These are phyloP conservation scores for Coniochaeta prunicola DNA, from an alignment of 2,329 filamentous ascomycete genomes.

Conservation along the genomic window DNA sequence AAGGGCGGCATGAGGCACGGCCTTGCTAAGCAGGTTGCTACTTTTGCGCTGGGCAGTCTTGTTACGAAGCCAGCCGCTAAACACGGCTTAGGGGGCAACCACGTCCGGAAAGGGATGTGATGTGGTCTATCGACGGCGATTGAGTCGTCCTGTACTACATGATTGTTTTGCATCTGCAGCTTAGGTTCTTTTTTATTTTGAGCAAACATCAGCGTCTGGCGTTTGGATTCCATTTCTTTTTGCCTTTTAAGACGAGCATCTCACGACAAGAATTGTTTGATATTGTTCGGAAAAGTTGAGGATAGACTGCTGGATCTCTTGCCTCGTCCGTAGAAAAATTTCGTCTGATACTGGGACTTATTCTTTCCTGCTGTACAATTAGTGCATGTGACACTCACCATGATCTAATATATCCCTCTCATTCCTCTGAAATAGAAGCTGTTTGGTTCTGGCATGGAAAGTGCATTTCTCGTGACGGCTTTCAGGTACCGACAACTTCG, in stretches of 20 bases:
- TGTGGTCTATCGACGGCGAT: not conserved
- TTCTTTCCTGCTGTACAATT: not conserved
- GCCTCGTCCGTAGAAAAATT: not conserved
- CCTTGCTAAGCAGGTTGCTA: constrained; percentile 15
- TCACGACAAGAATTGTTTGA: not conserved
- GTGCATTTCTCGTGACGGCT: not conserved
- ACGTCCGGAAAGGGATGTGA: constrained; percentile 1
- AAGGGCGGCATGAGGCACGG: constrained; percentile 15
- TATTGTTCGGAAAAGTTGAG: not conserved
- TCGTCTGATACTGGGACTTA: not conserved
- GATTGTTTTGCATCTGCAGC: not conserved
- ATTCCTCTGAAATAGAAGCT: not conserved
- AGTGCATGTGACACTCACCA: not conserved
- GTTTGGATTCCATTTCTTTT: not conserved
- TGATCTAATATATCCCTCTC: not conserved
- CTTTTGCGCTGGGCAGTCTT: constrained; percentile 17
- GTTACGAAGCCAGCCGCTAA: constrained; percentile 3
- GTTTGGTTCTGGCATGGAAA: not conserved
- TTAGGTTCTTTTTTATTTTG: not conserved
- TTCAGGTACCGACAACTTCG: not conserved
- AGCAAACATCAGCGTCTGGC: not conserved
- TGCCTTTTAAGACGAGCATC: not conserved
- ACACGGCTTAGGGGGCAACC: not conserved
- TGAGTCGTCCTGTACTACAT: not conserved
- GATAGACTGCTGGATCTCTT: not conserved